Conservation (phyloP, 768 basidiomycete genomes). For the Boletus rex-veris region DNA sequence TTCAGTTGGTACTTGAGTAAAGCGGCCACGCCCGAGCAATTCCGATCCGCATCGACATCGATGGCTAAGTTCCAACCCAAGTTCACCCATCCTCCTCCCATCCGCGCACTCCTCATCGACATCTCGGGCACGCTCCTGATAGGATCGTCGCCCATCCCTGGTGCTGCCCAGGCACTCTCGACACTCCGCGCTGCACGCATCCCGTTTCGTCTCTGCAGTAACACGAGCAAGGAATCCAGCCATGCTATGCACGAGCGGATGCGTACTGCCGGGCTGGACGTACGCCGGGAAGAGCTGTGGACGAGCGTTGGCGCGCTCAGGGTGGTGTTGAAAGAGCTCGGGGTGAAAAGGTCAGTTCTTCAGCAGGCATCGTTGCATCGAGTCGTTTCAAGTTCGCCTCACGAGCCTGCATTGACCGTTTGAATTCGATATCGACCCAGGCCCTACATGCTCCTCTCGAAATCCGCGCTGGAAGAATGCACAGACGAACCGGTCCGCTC, state of each 20-base stretch:
- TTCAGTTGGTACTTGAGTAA: too few species aligned
- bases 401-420: not conserved
- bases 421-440: conserved; percentile 11
- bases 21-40: too few species aligned
- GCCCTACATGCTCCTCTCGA: conserved; percentile 55
- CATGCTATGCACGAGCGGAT: conserved; percentile 42
- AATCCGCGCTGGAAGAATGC: conserved; percentile 45
- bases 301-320: conserved; percentile 62
- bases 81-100: conserved; percentile 2
- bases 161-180: conserved; percentile 35
- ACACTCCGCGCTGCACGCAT: conserved; percentile 32
- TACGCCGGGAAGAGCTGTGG: conserved; percentile 48
- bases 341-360: conserved; percentile 38
- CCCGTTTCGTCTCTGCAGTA: conserved; percentile 60
- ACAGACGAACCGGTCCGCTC: not conserved
- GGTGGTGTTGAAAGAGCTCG: conserved; percentile 39
- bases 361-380: not conserved
- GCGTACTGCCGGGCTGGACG: conserved; percentile 46
- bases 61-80: too few species aligned
- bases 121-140: conserved; percentile 66
- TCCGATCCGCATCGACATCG: too few species aligned
- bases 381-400: not conserved
- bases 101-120: conserved; percentile 58
- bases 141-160: conserved; percentile 44
- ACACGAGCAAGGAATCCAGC: conserved; percentile 65